Conservation (phyloP, 192 early-diverging fungal genomes). For the Coemansia reversa region DNA sequence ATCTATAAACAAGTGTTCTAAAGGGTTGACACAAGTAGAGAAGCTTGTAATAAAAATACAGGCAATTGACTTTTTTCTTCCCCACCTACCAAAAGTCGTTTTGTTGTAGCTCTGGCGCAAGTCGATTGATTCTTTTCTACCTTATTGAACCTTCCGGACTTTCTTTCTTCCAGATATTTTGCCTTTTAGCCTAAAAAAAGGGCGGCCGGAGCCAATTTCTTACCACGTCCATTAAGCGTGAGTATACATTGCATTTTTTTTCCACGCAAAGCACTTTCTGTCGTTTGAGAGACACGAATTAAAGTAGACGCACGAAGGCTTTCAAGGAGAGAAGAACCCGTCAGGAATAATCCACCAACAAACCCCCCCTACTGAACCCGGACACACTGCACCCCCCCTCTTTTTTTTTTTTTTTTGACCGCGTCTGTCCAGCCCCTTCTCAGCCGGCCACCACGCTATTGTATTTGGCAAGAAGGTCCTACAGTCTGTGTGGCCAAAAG, state of each 20-base stretch:
- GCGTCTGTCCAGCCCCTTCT: background rate
- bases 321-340: background rate
- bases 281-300: background rate
- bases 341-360: background rate
- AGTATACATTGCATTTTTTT: background rate
- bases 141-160: no score
- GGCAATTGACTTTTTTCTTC: background rate
- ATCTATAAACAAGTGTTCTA: no score
- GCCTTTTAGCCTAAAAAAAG: background rate
- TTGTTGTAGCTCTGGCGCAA: background rate
- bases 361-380: background rate
- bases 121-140: background rate
- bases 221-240: no score
- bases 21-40: background rate
- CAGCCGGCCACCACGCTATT: background rate
- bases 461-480: constrained; percentile 7
- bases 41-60: background rate
- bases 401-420: background rate
- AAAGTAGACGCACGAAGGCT: background rate
- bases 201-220: no score
- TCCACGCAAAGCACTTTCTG: background rate
- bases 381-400: background rate
- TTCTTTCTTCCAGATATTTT: background rate
- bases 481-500: constrained; percentile 1
- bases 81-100: no score